A percentile compares a stretch with the other conserved stretches of the same genome.
These are phyloP conservation scores for Exophiala calicioides DNA, from an alignment of 2,329 filamentous ascomycete species.

Conservation along the genomic window DNA sequence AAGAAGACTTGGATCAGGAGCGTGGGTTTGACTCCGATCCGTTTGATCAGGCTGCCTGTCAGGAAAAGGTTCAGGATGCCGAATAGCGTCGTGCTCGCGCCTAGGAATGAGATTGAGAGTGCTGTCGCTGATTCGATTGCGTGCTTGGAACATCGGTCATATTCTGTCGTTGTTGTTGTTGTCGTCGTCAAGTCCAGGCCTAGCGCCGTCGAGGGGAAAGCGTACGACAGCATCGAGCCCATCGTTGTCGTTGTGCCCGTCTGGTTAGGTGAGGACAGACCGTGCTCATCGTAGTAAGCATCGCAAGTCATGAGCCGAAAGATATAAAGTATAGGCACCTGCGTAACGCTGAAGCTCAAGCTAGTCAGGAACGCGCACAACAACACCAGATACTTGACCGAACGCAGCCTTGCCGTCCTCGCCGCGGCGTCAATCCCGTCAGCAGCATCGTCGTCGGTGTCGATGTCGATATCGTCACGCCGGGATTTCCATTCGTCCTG, in stretches of 20 bases:
- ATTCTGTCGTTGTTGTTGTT: slow-evolving; percentile 31
- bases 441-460: background rate
- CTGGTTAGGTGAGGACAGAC: background rate
- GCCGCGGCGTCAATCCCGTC: background rate
- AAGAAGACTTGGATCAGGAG: slow-evolving; percentile 65
- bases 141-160: slow-evolving; percentile 60
- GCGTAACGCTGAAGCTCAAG: slow-evolving; percentile 52
- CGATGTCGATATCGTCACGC: too few species aligned
- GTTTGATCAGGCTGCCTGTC: slow-evolving; percentile 67
- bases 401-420: slow-evolving; percentile 15
- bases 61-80: slow-evolving; percentile 69
- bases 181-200: slow-evolving; percentile 41
- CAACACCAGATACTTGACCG: slow-evolving; percentile 37
- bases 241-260: background rate
- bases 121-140: slow-evolving; percentile 67
- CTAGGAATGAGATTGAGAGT: slow-evolving; percentile 63
- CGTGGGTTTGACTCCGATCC: slow-evolving; percentile 63
- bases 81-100: slow-evolving; percentile 67
- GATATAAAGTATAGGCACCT: slow-evolving; percentile 60
- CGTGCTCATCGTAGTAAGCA: slow-evolving; percentile 62
- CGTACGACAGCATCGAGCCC: slow-evolving; percentile 8
- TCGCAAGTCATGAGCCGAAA: slow-evolving; percentile 74
- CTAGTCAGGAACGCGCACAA: slow-evolving; percentile 63
- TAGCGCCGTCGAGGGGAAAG: slow-evolving; percentile 1
- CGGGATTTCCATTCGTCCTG: slow-evolving; percentile 10